Base-by-base conservation (phyloP, 306 rosid genomes). In the Quercus variabilis region DNA sequence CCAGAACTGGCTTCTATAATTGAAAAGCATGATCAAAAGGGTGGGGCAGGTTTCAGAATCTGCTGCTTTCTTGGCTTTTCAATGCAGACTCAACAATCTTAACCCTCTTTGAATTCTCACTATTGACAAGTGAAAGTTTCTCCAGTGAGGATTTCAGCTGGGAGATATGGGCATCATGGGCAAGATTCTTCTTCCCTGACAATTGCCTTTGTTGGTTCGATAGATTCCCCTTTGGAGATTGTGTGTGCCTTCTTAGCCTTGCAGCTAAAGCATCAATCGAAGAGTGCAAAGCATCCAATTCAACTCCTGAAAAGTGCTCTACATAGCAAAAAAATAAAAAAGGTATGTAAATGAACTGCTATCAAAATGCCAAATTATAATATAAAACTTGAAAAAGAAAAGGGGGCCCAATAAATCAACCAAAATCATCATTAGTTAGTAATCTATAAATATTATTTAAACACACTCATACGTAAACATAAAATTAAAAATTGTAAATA, bases 231-330 rank as follows among this genome's bases (percentile, higher is more conserved):
- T 87, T 90, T 0, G 86, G 77, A 20, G 92, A 80, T 62, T 90
- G 88, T 54, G 78, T 55, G 80, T 82, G 86, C 85, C 88, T 89
- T 80, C 89, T 86, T 81, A 91, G 74, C 84, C 99, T 91, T 54
- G 91, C 93, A 82, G 52, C 81, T 56, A 89, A 57, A 1, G 98
- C 84, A 8, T 91, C 86, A 62, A 91, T 88, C 43, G 97, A 90
- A 79, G 94, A 89, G 83, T 63, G 90, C 90, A 96, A 83, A 21
- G 93, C 96, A 64, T 80, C 91, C 87, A 93, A 84, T 84, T 96
- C 99, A 67, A 90, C 97, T 81, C 83, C 91, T 58, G 80, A 79
- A 82, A 85, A 90, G 74, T 85, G 88, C 71, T 89, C 99, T 93
- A 91, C 78, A 28, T 74, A 71, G 71, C 78, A 75, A 78, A 17